These are phyloP conservation scores for Candida argentea DNA, from an alignment of 805 yeast species.

Conservation along the genomic window DNA sequence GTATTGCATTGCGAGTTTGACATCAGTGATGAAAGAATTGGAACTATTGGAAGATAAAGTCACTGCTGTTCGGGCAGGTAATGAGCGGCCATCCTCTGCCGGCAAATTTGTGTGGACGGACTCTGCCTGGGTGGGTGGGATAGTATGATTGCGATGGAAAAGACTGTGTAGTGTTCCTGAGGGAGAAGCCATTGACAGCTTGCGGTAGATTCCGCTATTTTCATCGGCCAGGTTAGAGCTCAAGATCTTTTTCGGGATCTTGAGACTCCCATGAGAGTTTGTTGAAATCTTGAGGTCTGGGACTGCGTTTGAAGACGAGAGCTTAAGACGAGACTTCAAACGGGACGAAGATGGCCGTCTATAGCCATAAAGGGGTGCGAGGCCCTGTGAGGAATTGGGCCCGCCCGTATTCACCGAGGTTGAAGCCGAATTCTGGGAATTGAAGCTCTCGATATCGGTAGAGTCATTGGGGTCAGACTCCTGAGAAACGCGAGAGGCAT, in stretches of 20 bases:
- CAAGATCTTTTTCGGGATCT: constrained; percentile 15
- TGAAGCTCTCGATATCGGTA: too few relatives aligned
- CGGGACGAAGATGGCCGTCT: too few relatives aligned
- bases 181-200: constrained; percentile 20
- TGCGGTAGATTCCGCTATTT: constrained; percentile 7
- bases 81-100: constrained; percentile 1
- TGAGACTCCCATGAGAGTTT: constrained; percentile 14
- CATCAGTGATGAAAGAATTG: constrained; percentile 21
- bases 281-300: constrained; percentile 27
- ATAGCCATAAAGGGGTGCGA: too few relatives aligned
- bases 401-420: too few relatives aligned
- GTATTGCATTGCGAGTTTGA: constrained; percentile 19
- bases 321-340: not conserved
- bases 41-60: constrained; percentile 25
- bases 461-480: too few relatives aligned
- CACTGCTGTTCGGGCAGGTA: constrained; percentile 13
- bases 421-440: too few relatives aligned
- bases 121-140: constrained; percentile 6
- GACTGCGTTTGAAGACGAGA: constrained; percentile 5
- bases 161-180: constrained; percentile 22
- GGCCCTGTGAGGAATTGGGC: too few relatives aligned
- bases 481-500: too few relatives aligned
- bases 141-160: constrained; percentile 19
- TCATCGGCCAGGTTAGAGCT: constrained; percentile 11
- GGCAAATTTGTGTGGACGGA: constrained; percentile 3